Evolutionary conservation across 441 rosid genomes (phyloP).

Genomic region (Croton laevigatus): DNA sequence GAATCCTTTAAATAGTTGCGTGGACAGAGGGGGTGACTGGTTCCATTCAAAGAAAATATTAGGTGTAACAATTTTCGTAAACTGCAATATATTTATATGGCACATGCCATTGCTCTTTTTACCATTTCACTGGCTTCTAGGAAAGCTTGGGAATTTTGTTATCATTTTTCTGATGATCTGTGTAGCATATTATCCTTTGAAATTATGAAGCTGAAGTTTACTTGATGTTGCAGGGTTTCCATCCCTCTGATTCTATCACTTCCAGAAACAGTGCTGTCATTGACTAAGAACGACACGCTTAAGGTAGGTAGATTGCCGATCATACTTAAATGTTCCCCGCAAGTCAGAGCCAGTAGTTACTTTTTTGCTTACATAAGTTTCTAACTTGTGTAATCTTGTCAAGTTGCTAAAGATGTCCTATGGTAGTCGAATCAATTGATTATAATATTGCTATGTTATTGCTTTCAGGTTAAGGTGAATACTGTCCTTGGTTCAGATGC

Average conservation of each 20-base stretch:
- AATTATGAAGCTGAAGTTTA: constrained; percentile 10
- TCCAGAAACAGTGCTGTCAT: constrained; percentile 77
- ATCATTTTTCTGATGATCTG: neutral
- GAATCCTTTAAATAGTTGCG: neutral
- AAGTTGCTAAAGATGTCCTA: neutral
- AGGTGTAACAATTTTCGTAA: neutral
- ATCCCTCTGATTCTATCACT: constrained; percentile 83
- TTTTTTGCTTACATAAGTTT: neutral
- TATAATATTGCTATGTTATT: constrained; percentile 16
- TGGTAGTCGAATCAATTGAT: neutral
- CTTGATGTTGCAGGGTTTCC: constrained; percentile 51
- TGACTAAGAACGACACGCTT: constrained; percentile 68
- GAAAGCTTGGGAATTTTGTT: neutral
- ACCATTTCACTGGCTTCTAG: neutral
- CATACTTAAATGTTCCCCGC: too few species aligned
- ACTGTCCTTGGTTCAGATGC: constrained; percentile 80
- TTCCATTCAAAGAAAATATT: constrained; percentile 2
- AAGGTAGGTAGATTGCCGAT: constrained; percentile 66
- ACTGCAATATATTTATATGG: neutral
- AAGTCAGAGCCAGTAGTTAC: neutral
- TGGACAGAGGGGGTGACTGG: neutral
- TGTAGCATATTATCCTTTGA: neutral
- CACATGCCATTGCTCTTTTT: neutral
- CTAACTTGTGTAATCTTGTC: neutral
- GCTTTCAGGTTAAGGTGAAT: constrained; percentile 69